These are phyloP conservation scores for Microsporum ferrugineum DNA, from an alignment of 2,329 filamentous ascomycete genomes.

Conservation along the genomic window DNA sequence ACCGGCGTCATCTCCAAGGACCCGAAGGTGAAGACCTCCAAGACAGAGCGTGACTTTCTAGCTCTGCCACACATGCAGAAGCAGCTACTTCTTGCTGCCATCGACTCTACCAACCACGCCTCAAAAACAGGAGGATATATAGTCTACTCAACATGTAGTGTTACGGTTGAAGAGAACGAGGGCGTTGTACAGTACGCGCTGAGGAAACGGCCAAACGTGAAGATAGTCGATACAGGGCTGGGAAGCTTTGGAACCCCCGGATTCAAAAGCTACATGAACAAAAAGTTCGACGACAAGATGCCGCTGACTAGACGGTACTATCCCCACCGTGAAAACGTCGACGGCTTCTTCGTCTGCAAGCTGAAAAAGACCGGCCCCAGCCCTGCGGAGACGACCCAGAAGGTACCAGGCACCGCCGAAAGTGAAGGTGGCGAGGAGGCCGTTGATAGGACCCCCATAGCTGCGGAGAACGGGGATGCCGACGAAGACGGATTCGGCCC, in stretches of 20 bases:
- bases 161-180: constrained; percentile 90
- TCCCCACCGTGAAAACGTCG: constrained; percentile 85
- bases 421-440: constrained; percentile 41
- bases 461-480: constrained; percentile 28
- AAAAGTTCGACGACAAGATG: constrained; percentile 78
- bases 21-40: constrained; percentile 93
- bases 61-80: constrained; percentile 89
- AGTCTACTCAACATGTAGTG: constrained; percentile 92
- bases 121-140: constrained; percentile 91
- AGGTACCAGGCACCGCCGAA: constrained; percentile 15
- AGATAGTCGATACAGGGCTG: constrained; percentile 81
- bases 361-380: constrained; percentile 84
- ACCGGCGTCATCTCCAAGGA: constrained; percentile 98
- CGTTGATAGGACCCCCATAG: constrained; percentile 59
- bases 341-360: constrained; percentile 97
- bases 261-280: constrained; percentile 82
- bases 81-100: constrained; percentile 80
- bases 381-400: constrained; percentile 31
- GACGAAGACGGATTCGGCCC: constrained; percentile 51
- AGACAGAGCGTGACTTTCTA: constrained; percentile 90
- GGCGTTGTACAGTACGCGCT: constrained; percentile 88
- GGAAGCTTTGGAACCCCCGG: constrained; percentile 77
- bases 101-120: constrained; percentile 84
- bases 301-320: constrained; percentile 77
- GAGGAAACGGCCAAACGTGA: constrained; percentile 82